Conservation (phyloP, 495 filamentous ascomycete genomes). For the Annulohypoxylon nitens region DNA sequence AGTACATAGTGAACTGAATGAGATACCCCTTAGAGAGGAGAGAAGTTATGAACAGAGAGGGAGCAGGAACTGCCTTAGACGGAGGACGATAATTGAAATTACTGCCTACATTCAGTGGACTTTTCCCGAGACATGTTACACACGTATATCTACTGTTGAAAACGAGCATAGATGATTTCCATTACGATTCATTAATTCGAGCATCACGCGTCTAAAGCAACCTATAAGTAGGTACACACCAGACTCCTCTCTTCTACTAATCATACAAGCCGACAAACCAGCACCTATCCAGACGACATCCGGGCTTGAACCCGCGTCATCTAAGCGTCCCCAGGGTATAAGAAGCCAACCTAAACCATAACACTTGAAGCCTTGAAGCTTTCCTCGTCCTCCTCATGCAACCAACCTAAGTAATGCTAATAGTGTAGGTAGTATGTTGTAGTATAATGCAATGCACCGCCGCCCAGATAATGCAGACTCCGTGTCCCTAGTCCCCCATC, state of each 20-base stretch:
- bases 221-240: neutral
- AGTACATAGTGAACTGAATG: neutral
- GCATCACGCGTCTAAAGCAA: neutral
- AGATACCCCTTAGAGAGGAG: constrained; percentile 17
- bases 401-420: constrained; percentile 1
- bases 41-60: neutral
- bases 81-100: constrained; percentile 4
- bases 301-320: constrained; percentile 5
- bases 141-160: neutral
- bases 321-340: constrained; percentile 15
- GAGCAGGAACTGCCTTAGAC: neutral
- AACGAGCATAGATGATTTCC: neutral
- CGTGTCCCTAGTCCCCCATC: neutral
- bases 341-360: neutral
- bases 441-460: neutral
- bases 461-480: neutral
- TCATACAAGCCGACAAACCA: neutral
- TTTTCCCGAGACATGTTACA: neutral
- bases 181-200: neutral
- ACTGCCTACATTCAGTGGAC: neutral
- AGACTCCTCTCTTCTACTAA: neutral
- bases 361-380: neutral
- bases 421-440: neutral
- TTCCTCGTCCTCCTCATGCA: neutral
- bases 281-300: constrained; percentile 15